These are phyloP conservation scores for Saturnispora sekii DNA, from an alignment of 805 yeast species.

Conservation along the genomic window DNA sequence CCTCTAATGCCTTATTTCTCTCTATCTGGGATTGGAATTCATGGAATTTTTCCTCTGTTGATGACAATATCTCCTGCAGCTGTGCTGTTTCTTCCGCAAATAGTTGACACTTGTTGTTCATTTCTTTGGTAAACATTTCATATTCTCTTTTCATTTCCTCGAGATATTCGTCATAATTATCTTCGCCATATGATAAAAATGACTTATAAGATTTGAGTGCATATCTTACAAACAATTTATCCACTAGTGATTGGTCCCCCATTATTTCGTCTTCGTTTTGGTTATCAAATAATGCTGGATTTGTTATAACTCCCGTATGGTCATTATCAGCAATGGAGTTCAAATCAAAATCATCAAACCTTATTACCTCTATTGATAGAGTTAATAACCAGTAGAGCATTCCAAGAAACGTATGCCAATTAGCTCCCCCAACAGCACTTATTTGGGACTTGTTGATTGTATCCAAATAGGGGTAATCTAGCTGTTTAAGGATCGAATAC, in stretches of 20 bases:
- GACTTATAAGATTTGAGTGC: constrained; percentile 57
- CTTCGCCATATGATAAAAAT: constrained; percentile 49
- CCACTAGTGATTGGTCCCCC: constrained; percentile 22
- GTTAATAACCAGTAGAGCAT: constrained; percentile 76
- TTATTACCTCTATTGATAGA: constrained; percentile 34
- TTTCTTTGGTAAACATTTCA: constrained; percentile 38
- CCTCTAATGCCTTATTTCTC: constrained; percentile 54
- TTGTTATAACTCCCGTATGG: background rate
- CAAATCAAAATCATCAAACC: constrained; percentile 28
- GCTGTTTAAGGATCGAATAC: constrained; percentile 48
- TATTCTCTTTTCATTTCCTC: constrained; percentile 49
- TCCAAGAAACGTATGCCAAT: constrained; percentile 78
- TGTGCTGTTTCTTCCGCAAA: constrained; percentile 32
- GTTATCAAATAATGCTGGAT: background rate
- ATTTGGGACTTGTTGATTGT: constrained; percentile 76
- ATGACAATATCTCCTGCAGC: constrained; percentile 32
- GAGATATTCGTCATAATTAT: constrained; percentile 47
- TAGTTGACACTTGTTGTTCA: constrained; percentile 36
- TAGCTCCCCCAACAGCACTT: constrained; percentile 83
- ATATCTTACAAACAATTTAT: constrained; percentile 34
- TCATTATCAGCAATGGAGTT: constrained; percentile 17
- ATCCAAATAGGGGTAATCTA: constrained; percentile 75
- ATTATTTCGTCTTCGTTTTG: constrained; percentile 15
- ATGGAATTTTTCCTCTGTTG: constrained; percentile 35
- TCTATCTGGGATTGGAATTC: constrained; percentile 42